These are phyloP conservation scores for Escallonia rubra DNA, from an alignment of 129 eudicot genomes.

Conservation along the genomic window DNA sequence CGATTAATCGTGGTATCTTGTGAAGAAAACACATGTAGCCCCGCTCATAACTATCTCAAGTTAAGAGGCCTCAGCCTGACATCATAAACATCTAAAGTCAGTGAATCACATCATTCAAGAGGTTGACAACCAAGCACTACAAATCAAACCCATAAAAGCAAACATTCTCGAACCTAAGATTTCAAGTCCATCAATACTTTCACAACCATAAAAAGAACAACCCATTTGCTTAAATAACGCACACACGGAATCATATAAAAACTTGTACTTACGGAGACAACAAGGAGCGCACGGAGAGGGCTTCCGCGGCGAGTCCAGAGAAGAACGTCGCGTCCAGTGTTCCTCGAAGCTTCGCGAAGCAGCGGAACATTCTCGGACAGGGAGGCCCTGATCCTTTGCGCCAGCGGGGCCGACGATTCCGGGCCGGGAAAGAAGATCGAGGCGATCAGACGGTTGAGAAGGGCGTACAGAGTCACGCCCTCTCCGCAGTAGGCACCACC, in stretches of 20 bases:
- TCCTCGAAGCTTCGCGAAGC: slow-evolving; percentile 46
- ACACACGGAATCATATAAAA: not conserved
- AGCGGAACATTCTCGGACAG: slow-evolving; percentile 43
- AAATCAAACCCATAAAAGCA: too few relatives aligned
- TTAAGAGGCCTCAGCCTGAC: not conserved
- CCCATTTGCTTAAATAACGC: not conserved
- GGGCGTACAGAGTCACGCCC: slow-evolving; percentile 31
- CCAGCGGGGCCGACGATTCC: slow-evolving; percentile 11
- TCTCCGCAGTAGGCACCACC: slow-evolving; percentile 9
- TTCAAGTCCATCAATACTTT: not conserved
- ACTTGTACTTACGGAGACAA: slow-evolving; percentile 58
- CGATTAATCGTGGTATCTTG: too few relatives aligned
- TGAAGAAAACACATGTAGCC: too few relatives aligned
- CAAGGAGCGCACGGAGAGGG: slow-evolving; percentile 70
- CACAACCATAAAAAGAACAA: not conserved
- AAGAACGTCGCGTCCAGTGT: slow-evolving; percentile 40
- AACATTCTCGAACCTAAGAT: not conserved
- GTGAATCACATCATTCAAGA: too few relatives aligned
- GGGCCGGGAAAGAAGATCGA: slow-evolving; percentile 39
- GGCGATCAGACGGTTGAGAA: slow-evolving; percentile 32
- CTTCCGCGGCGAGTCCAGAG: slow-evolving; percentile 69
- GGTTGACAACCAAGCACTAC: too few relatives aligned
- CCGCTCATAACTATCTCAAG: too few relatives aligned
- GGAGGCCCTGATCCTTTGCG: slow-evolving; percentile 43
- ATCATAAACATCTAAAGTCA: not conserved